Evolutionary conservation across 441 rosid genomes (phyloP), one percentile per base, ranked within the genome.

Genomic region (Mallotus japonicus): DNA sequence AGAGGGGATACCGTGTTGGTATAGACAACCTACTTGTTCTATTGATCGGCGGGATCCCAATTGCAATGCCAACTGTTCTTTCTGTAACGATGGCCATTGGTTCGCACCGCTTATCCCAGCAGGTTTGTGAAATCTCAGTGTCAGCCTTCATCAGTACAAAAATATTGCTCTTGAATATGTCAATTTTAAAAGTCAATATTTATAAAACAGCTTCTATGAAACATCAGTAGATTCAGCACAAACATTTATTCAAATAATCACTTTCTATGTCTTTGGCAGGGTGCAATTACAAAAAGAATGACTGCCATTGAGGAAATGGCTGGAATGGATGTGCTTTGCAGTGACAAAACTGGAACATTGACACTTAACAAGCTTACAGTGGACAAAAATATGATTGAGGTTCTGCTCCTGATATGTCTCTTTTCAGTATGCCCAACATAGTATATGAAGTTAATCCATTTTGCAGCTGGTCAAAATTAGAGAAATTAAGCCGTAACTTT

Each of bases 1-100:
- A 58, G 65, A 87, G 98, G 70, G 76, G 73, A 44, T 95, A 95
- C 83, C 87, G 98, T 56, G 83, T 86, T 24, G 97, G 98, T 17
- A 95, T 95, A 44, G 96, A 95, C 73, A 95, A 95, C 64, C 89
- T 95, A 59, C 82, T 95, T 73, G 99, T 95, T 66, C 92, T 95
- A 63, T 73, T 95, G 84, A 95, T 95, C 56, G 99, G 99, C 70
- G 99, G 99, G 11, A 95, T 95, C 73, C 99, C 99, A 2, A 95
- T 95, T 78, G 99, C 98, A 28, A 93, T 93, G 96, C 98, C 97
- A 1, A 93, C 96, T 15, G 98, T 93, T 62, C 78, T 93, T 80
- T 95, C 97, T 5, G 97, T 95, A 20, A 95, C 99, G 0, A 92
- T 95, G 99, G 99, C 99, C 51, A 95, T 95, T 60, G 99, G 99